Evolutionary conservation across 768 basidiomycete genomes (phyloP), one percentile per base, ranked within the genome.

Genomic region (Clitopilus hobsonii): DNA sequence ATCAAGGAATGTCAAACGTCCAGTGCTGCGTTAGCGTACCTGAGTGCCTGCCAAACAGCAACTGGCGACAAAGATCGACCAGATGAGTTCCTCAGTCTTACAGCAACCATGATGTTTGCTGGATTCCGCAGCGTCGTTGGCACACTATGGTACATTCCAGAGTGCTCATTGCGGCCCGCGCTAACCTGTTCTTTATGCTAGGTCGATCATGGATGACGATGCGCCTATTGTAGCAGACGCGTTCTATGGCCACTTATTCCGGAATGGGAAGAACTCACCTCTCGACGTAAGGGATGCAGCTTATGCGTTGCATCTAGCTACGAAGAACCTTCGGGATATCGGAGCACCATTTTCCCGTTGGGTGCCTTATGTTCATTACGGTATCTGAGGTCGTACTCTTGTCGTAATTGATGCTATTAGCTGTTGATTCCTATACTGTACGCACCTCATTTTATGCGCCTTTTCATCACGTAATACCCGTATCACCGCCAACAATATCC

Each of bases 31-130:
- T 32, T 28, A 38, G 36, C 29, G 25, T 61, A 4, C 55, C 63
- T 1, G 58, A 53, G 48, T 27, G 48, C 20, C 29, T 27, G 54
- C 54, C 26, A 48, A 29, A 48, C 54, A 6, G 54, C 54, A 18
- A 49, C 28, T 41, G 45, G 54, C 13, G 62, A 63, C 0, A 62
- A 67, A 10, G 11, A 45, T 5, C 53, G 50, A 20, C 30, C 57
- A 16, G 71, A 67, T 20, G 74, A 75, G 56, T 54, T 27, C 28
- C 64, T 72, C 54, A 65, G 72, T 60, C 56, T 76, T 0, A 65
- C 66, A 7, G 57, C 70, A 28, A 61, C 65, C 14, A 25, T 75
- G 57, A 66, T 62, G 30, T 57, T 66, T 10, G 63, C 63, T 6
- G 67, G 69, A 23, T 67, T 63, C 48, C 50, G 52, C 0, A 62